Evolutionary conservation across 1,284 basidiomycete species (phyloP).

Genomic region (Microbotryum violaceum): DNA sequence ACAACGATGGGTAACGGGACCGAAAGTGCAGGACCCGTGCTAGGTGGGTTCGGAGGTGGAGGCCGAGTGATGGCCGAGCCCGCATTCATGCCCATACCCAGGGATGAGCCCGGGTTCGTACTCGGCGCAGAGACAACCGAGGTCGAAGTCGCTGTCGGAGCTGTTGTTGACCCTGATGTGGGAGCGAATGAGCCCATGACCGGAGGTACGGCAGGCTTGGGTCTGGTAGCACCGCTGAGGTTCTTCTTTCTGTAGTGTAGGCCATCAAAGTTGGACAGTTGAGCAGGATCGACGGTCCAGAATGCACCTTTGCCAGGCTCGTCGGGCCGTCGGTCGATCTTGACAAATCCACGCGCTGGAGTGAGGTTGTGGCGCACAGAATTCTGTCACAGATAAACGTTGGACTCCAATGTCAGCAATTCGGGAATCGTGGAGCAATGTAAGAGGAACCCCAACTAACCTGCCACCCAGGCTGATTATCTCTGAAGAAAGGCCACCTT

Average conservation of each 20-base stretch:
- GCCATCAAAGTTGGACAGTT: conserved; percentile 26
- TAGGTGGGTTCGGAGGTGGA: neutral
- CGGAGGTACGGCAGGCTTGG: neutral
- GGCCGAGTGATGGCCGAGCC: too few relatives aligned
- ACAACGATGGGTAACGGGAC: conserved; percentile 53
- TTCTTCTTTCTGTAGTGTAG: conserved; percentile 24
- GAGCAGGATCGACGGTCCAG: conserved; percentile 28
- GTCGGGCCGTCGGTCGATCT: conserved; percentile 17
- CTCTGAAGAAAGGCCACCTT: conserved; percentile 33
- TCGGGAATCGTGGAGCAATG: neutral
- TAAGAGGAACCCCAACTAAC: conserved; percentile 3
- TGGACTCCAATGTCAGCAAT: neutral
- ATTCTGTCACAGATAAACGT: conserved; percentile 13
- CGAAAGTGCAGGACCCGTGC: conserved; percentile 6
- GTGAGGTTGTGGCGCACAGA: conserved; percentile 34
- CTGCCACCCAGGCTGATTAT: conserved; percentile 30
- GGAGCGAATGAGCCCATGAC: neutral
- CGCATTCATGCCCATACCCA: too few relatives aligned
- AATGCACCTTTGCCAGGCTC: conserved; percentile 26
- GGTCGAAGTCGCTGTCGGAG: conserved; percentile 4
- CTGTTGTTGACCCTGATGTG: conserved; percentile 28
- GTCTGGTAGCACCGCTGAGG: neutral
- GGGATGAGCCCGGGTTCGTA: too few relatives aligned
- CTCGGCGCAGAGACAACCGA: conserved; percentile 2
- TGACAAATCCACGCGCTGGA: conserved; percentile 32